phyloP scores from a whole-genome alignment of 2,329 filamentous ascomycete species.

The Xylaria sp. region DNA sequence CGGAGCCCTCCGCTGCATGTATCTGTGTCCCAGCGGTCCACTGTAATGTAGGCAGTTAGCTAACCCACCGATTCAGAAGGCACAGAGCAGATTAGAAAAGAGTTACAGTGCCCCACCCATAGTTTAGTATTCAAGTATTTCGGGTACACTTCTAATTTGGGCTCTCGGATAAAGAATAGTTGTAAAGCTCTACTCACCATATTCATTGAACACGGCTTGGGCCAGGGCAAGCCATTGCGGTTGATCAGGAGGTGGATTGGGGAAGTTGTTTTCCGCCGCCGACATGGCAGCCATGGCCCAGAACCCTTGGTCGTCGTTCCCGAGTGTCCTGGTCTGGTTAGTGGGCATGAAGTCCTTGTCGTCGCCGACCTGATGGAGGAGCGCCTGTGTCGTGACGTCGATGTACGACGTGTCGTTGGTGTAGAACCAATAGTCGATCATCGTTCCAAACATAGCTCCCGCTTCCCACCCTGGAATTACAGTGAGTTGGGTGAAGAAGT shows the following conservation, averaged over 20 bases:
- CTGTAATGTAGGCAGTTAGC: slow-evolving; percentile 43
- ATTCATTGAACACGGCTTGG: slow-evolving; percentile 84
- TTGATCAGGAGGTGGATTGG: slow-evolving; percentile 69
- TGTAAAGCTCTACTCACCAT: slow-evolving; percentile 50
- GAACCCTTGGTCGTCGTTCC: slow-evolving; percentile 84
- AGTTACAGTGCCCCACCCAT: background rate
- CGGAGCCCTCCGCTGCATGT: slow-evolving; percentile 79
- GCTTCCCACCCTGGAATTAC: slow-evolving; percentile 73
- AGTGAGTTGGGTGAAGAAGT: slow-evolving; percentile 36
- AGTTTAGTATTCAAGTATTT: background rate
- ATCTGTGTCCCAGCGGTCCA: slow-evolving; percentile 73
- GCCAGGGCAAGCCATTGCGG: slow-evolving; percentile 83
- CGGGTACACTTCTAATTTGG: background rate
- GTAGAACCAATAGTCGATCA: slow-evolving; percentile 78
- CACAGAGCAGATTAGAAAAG: background rate
- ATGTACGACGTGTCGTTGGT: slow-evolving; percentile 76
- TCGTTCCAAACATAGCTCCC: slow-evolving; percentile 75
- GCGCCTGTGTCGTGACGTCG: slow-evolving; percentile 65
- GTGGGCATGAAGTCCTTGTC: slow-evolving; percentile 72
- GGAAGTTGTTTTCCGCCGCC: slow-evolving; percentile 81
- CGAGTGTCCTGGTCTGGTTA: slow-evolving; percentile 71
- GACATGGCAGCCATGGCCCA: slow-evolving; percentile 87
- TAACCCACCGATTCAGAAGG: background rate
- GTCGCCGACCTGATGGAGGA: slow-evolving; percentile 70
- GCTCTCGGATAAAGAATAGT: background rate